Percentiles rank a stretch among this genome's conserved stretches.
Evolutionary conservation across 2,329 filamentous ascomycete genomes (phyloP).

Genomic region (Epichloe festucae): DNA sequence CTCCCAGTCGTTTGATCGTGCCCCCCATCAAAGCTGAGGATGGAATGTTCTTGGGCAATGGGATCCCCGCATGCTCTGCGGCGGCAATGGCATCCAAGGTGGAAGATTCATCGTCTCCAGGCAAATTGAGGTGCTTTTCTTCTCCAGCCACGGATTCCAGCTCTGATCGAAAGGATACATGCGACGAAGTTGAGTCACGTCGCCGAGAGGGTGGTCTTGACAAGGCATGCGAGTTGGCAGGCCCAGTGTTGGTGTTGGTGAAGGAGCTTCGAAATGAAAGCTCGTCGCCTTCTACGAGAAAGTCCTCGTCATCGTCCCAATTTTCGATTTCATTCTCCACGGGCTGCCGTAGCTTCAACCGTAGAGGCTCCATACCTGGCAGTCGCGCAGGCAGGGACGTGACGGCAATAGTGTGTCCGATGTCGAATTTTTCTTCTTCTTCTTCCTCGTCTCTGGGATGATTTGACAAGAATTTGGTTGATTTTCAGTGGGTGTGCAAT

Average conservation of each 20-base stretch:
- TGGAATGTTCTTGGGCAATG: conserved; percentile 75
- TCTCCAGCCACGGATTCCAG: conserved; percentile 63
- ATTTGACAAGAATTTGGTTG: background rate
- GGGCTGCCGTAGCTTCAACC: conserved; percentile 38
- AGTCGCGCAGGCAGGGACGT: conserved; percentile 7
- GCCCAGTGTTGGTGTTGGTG: conserved; percentile 22
- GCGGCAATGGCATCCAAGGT: conserved; percentile 77
- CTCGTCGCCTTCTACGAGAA: conserved; percentile 53
- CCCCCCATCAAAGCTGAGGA: conserved; percentile 88
- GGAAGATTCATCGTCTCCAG: conserved; percentile 72
- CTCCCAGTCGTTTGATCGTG: conserved; percentile 80
- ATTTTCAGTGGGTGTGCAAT: background rate
- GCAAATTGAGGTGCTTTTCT: conserved; percentile 75
- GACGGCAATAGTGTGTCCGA: background rate
- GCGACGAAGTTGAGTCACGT: conserved; percentile 70
- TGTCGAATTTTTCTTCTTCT: background rate
- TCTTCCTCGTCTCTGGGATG: background rate
- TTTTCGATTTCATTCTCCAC: conserved; percentile 54
- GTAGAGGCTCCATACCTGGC: conserved; percentile 39
- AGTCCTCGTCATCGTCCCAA: conserved; percentile 67
- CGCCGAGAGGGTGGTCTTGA: conserved; percentile 28
- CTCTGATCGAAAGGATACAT: conserved; percentile 70
- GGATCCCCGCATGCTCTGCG: conserved; percentile 80
- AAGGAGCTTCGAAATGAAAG: conserved; percentile 42
- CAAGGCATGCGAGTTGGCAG: conserved; percentile 3